Base-by-base conservation (phyloP, 2,329 filamentous ascomycete genomes). In the Claviceps purpurea region DNA sequence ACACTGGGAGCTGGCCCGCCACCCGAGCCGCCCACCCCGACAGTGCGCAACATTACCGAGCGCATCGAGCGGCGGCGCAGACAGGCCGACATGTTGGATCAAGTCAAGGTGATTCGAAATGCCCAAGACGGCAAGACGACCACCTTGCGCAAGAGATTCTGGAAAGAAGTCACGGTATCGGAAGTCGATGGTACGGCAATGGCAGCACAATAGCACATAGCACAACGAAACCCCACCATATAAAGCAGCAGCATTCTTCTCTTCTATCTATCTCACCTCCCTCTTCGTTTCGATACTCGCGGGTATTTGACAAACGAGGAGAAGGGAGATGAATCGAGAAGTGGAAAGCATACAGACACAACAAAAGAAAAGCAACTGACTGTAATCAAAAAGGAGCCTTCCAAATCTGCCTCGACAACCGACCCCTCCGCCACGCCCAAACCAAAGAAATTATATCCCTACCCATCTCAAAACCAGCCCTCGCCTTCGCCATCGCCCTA, bases 401-500 rank as follows among this genome's bases (percentile, higher is more conserved):
- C 53, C 75, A 81, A 58, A 73, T 97, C 52, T 74, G 84, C 59
- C 82, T 97, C 57, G 93, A 97, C 70, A 68, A 73, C 24, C 78
- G 89, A 26, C 82, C 89, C 4, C 79, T 98, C 55, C 83, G 90
- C 56, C 89, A 87, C 50, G 86, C 84, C 0, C 75, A 79, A 54
- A 82, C 82, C 50, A 89, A 90, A 64, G 64, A 78, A 42, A 73
- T 88, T 56, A 73, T 98, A 60, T 79, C 76, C 1, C 62, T 97
- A 30, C 90, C 93, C 0, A 61, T 71, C 1, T 78, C 76, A 52
- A 97, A 96, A 70, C 82, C 82, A 37, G 79, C 89, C 61, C 84
- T 97, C 41, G 91, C 91, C 24, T 77, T 83, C 45, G 87, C 88
- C 52, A 82, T 98, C 56, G 93, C 91, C 3, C 71, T 94, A 45